Evolutionary conservation across 768 basidiomycete genomes (phyloP), one percentile per base, ranked within the genome.

Genomic region (Roridomyces roridus): DNA sequence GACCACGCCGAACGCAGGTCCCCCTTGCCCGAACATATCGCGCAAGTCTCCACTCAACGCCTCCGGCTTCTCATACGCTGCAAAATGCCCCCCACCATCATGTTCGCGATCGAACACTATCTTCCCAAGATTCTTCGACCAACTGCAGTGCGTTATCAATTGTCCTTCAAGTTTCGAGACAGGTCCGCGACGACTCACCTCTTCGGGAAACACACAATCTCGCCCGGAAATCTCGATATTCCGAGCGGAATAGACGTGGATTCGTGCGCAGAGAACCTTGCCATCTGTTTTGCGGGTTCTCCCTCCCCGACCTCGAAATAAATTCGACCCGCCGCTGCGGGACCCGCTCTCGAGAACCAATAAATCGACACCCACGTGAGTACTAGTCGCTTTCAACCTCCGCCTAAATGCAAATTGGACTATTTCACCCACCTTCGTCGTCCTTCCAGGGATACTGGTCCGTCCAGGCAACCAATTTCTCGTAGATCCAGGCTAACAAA

Each of bases 281-380:
- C 11, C 17, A 45, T 44, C 2, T 11, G 11, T 20, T 23, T 17
- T 10, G 23, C 24, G 1, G 39, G n/a, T 4, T 44, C 21, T 2
- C 36, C 29, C 10, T 36, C 35, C 12, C 20, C 47, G 8, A 55
- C 55, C 50, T 70, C 70, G 26, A 51, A 57, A 51, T 60, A 63
- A 5, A 63, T 46, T 20, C 59, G 53, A 28, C 56, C 9, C 14
- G 62, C 60, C 0, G 68, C 68, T 11, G 64, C 63, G 11, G 70
- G 70, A 23, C 70, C 69, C 4, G 63, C 65, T 7, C 68, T 62
- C 15, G 70, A 70, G 53, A 72, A 70, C 65, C 65, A 69, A 36
- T 70, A 70, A 20, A 70, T 62, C 3, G 70, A 69, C 17, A 70
- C 54, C 68, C 70, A 72, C 0, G 68, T 70, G 18, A 71, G 40